phyloP scores from a whole-genome alignment of 2,329 filamentous ascomycete species.

The Colletotrichum acutatum region DNA sequence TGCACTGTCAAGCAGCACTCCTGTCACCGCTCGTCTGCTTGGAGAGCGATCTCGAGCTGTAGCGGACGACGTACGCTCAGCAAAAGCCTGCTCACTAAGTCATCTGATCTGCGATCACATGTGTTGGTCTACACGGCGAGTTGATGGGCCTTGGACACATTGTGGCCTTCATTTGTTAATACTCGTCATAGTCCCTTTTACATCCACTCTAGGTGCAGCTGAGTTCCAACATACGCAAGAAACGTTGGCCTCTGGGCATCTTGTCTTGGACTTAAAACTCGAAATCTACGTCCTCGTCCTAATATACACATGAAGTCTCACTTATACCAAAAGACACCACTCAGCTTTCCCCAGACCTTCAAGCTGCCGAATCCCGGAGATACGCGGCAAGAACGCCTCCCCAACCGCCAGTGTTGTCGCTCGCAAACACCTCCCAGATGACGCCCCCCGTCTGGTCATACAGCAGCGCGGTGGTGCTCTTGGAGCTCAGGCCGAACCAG shows the following conservation, averaged over 20 bases:
- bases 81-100: neutral
- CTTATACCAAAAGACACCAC: neutral
- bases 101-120: neutral
- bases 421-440: slow-evolving; percentile 33
- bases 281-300: neutral
- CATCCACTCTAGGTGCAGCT: neutral
- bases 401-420: slow-evolving; percentile 42
- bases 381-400: slow-evolving; percentile 45
- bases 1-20: neutral
- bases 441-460: slow-evolving; percentile 40
- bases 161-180: neutral
- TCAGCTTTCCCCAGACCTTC: neutral
- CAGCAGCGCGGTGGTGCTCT: slow-evolving; percentile 43
- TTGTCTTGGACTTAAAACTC: neutral
- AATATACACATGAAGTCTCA: neutral
- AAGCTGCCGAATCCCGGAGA: slow-evolving; percentile 37
- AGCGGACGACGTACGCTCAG: neutral
- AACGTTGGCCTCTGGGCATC: neutral
- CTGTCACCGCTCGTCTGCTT: neutral
- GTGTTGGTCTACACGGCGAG: neutral
- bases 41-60: neutral
- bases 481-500: slow-evolving; percentile 44
- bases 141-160: neutral
- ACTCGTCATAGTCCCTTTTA: neutral
- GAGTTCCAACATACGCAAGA: neutral